phyloP scores from a whole-genome alignment of 1,284 basidiomycete genomes.

The Moniliella sp. region DNA sequence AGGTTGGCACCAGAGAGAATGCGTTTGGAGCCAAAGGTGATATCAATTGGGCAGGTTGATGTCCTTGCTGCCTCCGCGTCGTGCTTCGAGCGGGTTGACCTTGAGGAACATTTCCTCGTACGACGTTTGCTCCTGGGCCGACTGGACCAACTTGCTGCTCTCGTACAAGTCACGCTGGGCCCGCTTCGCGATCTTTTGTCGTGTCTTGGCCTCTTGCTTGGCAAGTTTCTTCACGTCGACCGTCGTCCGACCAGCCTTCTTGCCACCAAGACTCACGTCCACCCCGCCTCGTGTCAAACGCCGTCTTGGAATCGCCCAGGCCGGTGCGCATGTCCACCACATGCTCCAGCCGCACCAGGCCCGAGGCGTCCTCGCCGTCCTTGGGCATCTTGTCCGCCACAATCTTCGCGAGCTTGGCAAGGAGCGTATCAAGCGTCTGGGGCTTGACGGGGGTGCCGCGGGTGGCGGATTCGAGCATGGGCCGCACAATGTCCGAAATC shows the following conservation, averaged over 20 bases:
- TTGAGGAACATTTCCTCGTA: slow-evolving; percentile 99
- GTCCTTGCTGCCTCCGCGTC: slow-evolving; percentile 53
- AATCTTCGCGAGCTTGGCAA: slow-evolving; percentile 15
- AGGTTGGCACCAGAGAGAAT: slow-evolving; percentile 48
- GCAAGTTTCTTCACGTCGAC: slow-evolving; percentile 95
- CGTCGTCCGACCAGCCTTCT: slow-evolving; percentile 78
- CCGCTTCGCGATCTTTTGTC: slow-evolving; percentile 91
- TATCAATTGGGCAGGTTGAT: slow-evolving; percentile 83
- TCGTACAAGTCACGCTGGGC: slow-evolving; percentile 64
- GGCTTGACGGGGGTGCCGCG: slow-evolving; percentile 12
- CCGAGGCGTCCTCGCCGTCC: slow-evolving; percentile 29
- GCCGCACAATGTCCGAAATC: slow-evolving; percentile 15
- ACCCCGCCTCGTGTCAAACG: slow-evolving; percentile 29
- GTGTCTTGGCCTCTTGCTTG: slow-evolving; percentile 91
- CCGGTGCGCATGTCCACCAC: slow-evolving; percentile 74
- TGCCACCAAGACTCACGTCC: slow-evolving; percentile 70
- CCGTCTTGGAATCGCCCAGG: slow-evolving; percentile 36
- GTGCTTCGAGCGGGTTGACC: slow-evolving; percentile 82
- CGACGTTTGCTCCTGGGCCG: slow-evolving; percentile 69
- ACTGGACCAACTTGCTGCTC: slow-evolving; percentile 79
- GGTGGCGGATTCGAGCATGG: slow-evolving; percentile 27
- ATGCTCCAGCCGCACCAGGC: slow-evolving; percentile 60
- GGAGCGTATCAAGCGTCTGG: slow-evolving; percentile 9
- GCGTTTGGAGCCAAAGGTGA: slow-evolving; percentile 52
- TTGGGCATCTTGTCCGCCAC: slow-evolving; percentile 15